phyloP scores from a whole-genome alignment of 1,284 basidiomycete species.

The Thelephora terrestris region DNA sequence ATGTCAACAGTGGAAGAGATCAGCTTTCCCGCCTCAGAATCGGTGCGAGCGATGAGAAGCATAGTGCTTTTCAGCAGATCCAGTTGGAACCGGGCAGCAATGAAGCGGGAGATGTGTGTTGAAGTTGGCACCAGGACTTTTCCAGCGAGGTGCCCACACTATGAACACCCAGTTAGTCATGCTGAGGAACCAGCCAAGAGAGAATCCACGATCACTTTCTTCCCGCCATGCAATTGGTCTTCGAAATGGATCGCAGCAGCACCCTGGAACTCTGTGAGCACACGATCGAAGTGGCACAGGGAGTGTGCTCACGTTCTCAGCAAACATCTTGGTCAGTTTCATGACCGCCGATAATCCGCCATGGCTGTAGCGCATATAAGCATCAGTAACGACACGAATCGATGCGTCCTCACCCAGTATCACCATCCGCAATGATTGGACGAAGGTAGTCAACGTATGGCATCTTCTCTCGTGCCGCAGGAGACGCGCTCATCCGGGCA shows the following conservation, averaged over 20 bases:
- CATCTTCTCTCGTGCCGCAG: conserved; percentile 57
- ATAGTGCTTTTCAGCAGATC: conserved; percentile 84
- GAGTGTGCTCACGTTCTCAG: conserved; percentile 59
- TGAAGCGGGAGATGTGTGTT: conserved; percentile 75
- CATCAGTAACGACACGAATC: not conserved
- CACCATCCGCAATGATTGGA: conserved; percentile 91
- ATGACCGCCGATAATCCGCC: conserved; percentile 93
- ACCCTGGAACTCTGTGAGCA: conserved; percentile 36
- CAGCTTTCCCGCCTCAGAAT: conserved; percentile 84
- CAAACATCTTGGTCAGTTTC: conserved; percentile 92
- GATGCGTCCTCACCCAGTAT: conserved; percentile 64
- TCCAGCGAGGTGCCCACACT: conserved; percentile 89
- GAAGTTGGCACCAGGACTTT: conserved; percentile 89
- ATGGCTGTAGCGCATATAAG: conserved; percentile 39
- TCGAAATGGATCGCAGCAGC: conserved; percentile 86
- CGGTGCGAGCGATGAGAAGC: conserved; percentile 85
- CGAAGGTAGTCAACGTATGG: conserved; percentile 82
- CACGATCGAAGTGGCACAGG: not conserved
- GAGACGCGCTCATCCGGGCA: conserved; percentile 62
- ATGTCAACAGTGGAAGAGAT: conserved; percentile 79
- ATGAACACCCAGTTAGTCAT: not conserved
- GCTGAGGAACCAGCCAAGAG: not conserved
- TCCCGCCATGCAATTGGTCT: conserved; percentile 87
- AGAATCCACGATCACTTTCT: conserved; percentile 42
- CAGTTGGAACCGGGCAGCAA: conserved; percentile 80